Conservation (phyloP, 176 grass and related monocot species). For the Lolium rigidum region DNA sequence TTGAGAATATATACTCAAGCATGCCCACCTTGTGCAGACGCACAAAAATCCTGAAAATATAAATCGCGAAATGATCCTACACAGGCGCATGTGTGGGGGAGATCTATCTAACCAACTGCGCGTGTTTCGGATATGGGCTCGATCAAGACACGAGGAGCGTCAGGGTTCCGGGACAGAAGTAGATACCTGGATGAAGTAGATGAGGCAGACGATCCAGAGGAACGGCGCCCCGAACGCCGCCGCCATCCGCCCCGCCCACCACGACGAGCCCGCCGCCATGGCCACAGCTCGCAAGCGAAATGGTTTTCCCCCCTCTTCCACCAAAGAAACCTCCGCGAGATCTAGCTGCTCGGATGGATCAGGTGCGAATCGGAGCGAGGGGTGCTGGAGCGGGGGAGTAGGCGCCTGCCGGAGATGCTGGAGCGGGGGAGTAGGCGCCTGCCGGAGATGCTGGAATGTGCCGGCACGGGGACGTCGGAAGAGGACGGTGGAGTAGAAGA, state of each 20-base stretch:
- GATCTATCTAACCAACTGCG: not conserved
- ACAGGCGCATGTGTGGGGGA: not conserved
- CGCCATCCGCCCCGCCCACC: conserved; percentile 60
- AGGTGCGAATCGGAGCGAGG: not conserved
- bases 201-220: conserved; percentile 68
- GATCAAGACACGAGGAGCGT: not conserved
- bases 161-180: not conserved
- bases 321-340: not conserved
- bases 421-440: too few relatives aligned
- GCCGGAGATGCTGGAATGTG: too few relatives aligned
- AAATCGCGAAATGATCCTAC: not conserved
- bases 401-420: too few relatives aligned
- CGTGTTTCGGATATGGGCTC: not conserved
- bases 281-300: not conserved
- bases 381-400: not conserved
- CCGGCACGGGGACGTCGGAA: not conserved
- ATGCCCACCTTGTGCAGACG: not conserved
- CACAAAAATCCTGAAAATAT: not conserved
- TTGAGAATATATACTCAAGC: not conserved
- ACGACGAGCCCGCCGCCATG: conserved; percentile 38
- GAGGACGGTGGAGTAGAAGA: not conserved
- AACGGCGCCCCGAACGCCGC: conserved; percentile 62
- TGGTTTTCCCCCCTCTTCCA: not conserved
- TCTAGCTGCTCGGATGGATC: conserved; percentile 26
- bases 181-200: conserved; percentile 85